Conservation (phyloP, 305 asterid genomes). For the Fraxinus ornus region DNA sequence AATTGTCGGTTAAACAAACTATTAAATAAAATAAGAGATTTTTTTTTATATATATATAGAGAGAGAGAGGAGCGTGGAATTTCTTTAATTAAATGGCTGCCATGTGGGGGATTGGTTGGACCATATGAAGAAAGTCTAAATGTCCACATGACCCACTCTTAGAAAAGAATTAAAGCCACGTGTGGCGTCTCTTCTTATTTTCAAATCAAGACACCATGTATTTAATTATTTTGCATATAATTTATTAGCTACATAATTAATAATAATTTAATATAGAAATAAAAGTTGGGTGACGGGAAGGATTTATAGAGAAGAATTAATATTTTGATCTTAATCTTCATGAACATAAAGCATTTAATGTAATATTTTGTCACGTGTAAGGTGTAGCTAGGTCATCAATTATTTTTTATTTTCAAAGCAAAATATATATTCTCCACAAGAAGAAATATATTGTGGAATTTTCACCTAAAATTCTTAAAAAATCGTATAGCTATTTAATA, state of each 20-base stretch:
- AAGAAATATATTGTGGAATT: neutral
- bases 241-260: neutral
- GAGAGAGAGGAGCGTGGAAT: neutral
- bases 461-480: neutral
- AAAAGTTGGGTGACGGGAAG: neutral
- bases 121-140: slow-evolving; percentile 18
- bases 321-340: neutral
- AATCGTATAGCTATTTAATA: neutral
- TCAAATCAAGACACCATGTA: neutral
- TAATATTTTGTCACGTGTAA: neutral
- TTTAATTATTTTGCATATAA: neutral
- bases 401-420: neutral
- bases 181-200: slow-evolving; percentile 13
- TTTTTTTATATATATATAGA: neutral
- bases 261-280: neutral
- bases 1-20: neutral
- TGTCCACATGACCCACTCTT: slow-evolving; percentile 26
- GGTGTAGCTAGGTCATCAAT: neutral
- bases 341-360: neutral
- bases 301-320: neutral
- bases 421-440: neutral
- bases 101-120: slow-evolving; percentile 38
- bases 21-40: neutral
- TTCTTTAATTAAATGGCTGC: slow-evolving; percentile 11
- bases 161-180: slow-evolving; percentile 21